Evolutionary conservation across 2,329 filamentous ascomycete genomes (phyloP).

Genomic region (Cladophialophora carrionii): DNA sequence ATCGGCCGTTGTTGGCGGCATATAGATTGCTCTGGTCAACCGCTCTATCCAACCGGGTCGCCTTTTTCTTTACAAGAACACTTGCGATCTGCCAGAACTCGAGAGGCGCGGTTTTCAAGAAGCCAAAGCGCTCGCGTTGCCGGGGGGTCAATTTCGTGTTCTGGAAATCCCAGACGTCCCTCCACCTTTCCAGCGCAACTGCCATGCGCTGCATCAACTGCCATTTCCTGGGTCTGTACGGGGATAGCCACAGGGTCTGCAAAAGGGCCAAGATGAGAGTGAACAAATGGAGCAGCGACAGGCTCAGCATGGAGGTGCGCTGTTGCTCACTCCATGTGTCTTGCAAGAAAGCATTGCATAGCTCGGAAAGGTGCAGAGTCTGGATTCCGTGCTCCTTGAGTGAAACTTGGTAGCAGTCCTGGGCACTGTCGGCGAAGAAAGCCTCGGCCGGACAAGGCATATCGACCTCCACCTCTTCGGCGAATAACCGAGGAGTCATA

Average conservation of each 20-base stretch:
- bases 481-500: slow-evolving; percentile 14
- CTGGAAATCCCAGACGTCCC: slow-evolving; percentile 15
- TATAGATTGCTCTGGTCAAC: neutral
- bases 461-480: slow-evolving; percentile 16
- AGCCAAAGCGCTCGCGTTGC: slow-evolving; percentile 12
- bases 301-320: slow-evolving; percentile 3
- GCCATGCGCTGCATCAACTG: slow-evolving; percentile 13
- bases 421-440: slow-evolving; percentile 13
- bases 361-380: neutral
- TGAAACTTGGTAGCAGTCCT: slow-evolving; percentile 10
- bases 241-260: slow-evolving; percentile 19
- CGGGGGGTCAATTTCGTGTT: slow-evolving; percentile 5
- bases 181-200: slow-evolving; percentile 13
- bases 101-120: slow-evolving; percentile 8
- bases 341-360: slow-evolving; percentile 16
- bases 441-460: slow-evolving; percentile 10
- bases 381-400: slow-evolving; percentile 1
- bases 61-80: slow-evolving; percentile 13
- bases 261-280: slow-evolving; percentile 9
- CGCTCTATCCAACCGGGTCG: slow-evolving; percentile 8
- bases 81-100: slow-evolving; percentile 19
- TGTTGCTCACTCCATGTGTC: slow-evolving; percentile 9
- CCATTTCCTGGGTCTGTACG: slow-evolving; percentile 14
- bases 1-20: neutral
- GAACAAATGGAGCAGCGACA: slow-evolving; percentile 16